A percentile compares a stretch with the other conserved stretches of the same genome.
phyloP scores from a whole-genome alignment of 208 protist genomes.

The Trypanosoma scelopori region DNA sequence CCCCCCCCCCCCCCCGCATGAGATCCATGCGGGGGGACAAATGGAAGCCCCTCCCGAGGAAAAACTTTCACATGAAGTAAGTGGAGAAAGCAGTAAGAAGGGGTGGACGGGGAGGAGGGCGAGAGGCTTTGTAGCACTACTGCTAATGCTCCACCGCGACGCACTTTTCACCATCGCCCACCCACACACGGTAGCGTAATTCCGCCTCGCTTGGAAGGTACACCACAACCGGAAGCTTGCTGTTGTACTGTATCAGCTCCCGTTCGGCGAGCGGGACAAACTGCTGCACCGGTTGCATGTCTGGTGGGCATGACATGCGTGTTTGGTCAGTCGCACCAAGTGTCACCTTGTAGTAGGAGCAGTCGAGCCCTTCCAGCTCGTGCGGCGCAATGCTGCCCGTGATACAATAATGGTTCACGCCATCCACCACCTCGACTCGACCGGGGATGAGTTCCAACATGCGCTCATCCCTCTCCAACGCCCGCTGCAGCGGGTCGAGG shows the following conservation, averaged over 20 bases:
- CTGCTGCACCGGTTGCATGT: slow-evolving; percentile 24
- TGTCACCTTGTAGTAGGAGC: slow-evolving; percentile 49
- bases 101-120: too few relatives aligned
- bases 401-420: slow-evolving; percentile 31
- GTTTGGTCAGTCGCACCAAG: slow-evolving; percentile 18
- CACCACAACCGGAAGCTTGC: slow-evolving; percentile 55
- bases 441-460: slow-evolving; percentile 63
- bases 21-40: not conserved
- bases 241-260: slow-evolving; percentile 51
- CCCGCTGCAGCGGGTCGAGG: slow-evolving; percentile 40
- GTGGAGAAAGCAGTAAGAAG: too few relatives aligned
- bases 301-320: slow-evolving; percentile 11
- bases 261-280: slow-evolving; percentile 42
- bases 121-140: too few relatives aligned
- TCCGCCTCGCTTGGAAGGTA: slow-evolving; percentile 62
- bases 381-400: slow-evolving; percentile 26
- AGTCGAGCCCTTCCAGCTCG: slow-evolving; percentile 19
- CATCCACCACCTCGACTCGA: slow-evolving; percentile 31
- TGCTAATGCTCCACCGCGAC: slow-evolving; percentile 24
- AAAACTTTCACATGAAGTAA: too few relatives aligned
- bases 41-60: not conserved
- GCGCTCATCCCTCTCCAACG: slow-evolving; percentile 37
- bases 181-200: slow-evolving; percentile 66
- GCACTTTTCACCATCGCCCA: slow-evolving; percentile 26
- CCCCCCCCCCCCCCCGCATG: not conserved